Conservation (phyloP, 1,139 yeast genomes). For the Geotrichum siamense region DNA sequence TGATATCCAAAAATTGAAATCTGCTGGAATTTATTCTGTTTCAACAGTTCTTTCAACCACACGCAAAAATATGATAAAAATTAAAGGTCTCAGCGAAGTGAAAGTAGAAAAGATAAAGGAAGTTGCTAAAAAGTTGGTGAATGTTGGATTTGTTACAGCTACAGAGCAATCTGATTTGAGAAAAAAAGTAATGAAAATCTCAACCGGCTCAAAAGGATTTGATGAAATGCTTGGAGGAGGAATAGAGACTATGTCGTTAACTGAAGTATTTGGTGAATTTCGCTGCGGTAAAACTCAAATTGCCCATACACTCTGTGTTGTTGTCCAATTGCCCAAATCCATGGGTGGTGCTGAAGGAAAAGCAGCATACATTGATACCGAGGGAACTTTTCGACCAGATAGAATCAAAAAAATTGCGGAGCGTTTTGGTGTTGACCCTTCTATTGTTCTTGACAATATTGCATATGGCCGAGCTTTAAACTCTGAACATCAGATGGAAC, state of each 20-base stretch:
- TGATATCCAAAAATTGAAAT: slow-evolving; percentile 47
- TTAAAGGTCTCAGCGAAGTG: slow-evolving; percentile 50
- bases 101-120: slow-evolving; percentile 59
- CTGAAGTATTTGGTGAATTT: slow-evolving; percentile 59
- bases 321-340: slow-evolving; percentile 48
- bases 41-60: slow-evolving; percentile 50
- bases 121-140: slow-evolving; percentile 48
- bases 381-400: slow-evolving; percentile 39
- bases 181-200: slow-evolving; percentile 41
- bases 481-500: slow-evolving; percentile 55
- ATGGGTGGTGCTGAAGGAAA: slow-evolving; percentile 59
- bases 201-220: slow-evolving; percentile 50
- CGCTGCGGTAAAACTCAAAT: slow-evolving; percentile 57
- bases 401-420: slow-evolving; percentile 50
- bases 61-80: slow-evolving; percentile 45
- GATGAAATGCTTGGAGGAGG: slow-evolving; percentile 55
- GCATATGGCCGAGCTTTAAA: slow-evolving; percentile 54
- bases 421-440: slow-evolving; percentile 49
- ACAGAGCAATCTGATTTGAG: slow-evolving; percentile 46
- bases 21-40: slow-evolving; percentile 49
- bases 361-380: slow-evolving; percentile 55
- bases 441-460: slow-evolving; percentile 45
- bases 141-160: slow-evolving; percentile 50
- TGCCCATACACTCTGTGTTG: slow-evolving; percentile 54
- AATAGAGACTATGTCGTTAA: slow-evolving; percentile 52